Conservation (phyloP, 768 basidiomycete species). For the Leucocoprinus leucothites region DNA sequence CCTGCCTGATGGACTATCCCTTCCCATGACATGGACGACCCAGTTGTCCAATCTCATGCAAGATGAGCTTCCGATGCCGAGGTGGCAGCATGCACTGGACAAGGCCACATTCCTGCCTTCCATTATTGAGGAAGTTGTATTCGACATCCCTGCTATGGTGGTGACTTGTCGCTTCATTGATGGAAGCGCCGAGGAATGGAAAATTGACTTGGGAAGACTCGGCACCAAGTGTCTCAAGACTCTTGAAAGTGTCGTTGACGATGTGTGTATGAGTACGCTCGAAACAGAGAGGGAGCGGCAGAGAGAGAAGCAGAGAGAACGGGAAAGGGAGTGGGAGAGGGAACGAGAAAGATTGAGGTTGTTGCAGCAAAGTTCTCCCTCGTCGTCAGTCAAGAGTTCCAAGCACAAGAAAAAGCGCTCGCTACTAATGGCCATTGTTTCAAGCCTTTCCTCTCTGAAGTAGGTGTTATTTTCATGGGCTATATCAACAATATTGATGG, state of each 20-base stretch:
- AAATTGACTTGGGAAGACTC: slow-evolving; percentile 13
- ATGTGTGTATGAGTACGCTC: slow-evolving; percentile 47
- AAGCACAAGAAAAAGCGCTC: slow-evolving; percentile 73
- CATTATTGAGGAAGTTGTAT: slow-evolving; percentile 55
- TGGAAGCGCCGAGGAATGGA: slow-evolving; percentile 48
- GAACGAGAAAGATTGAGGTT: slow-evolving; percentile 24
- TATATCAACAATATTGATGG: background rate
- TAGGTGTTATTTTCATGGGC: slow-evolving; percentile 26
- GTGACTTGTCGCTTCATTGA: slow-evolving; percentile 58
- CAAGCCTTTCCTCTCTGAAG: slow-evolving; percentile 39
- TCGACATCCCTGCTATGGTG: slow-evolving; percentile 48
- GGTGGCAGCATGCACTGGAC: slow-evolving; percentile 55
- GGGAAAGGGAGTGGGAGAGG: slow-evolving; percentile 26
- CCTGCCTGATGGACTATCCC: slow-evolving; percentile 39
- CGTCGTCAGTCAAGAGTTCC: slow-evolving; percentile 29
- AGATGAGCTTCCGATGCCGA: slow-evolving; percentile 52
- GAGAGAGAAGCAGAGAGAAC: slow-evolving; percentile 27
- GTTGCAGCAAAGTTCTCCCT: slow-evolving; percentile 19
- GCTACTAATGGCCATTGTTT: slow-evolving; percentile 56
- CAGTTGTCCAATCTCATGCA: slow-evolving; percentile 49
- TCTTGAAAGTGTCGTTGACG: slow-evolving; percentile 48
- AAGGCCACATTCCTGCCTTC: slow-evolving; percentile 53
- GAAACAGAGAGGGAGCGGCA: slow-evolving; percentile 37
- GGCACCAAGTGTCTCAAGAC: slow-evolving; percentile 25
- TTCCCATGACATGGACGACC: slow-evolving; percentile 52